Percentiles rank a stretch among this genome's conserved stretches.
Conservation (phyloP, 768 basidiomycete species). For the Suillus occidentalis region DNA sequence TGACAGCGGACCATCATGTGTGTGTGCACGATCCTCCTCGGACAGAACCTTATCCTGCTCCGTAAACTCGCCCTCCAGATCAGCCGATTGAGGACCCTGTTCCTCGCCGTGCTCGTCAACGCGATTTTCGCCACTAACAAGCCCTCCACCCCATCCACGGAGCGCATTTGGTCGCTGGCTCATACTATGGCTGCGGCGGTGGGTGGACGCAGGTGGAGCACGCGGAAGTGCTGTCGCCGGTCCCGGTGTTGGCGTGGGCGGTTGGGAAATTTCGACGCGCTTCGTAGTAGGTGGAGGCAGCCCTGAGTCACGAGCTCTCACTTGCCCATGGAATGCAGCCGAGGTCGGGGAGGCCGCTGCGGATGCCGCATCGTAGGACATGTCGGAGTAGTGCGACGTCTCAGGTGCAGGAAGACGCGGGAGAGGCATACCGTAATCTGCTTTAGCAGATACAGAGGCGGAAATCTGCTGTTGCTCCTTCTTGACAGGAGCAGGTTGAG, state of each 20-base stretch:
- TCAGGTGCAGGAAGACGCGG: conserved; percentile 81
- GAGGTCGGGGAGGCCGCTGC: conserved; percentile 56
- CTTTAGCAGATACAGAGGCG: conserved; percentile 39
- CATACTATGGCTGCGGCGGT: conserved; percentile 81
- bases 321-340: conserved; percentile 56
- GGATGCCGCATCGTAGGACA: conserved; percentile 68
- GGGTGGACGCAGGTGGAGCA: conserved; percentile 75
- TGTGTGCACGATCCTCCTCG: conserved; percentile 24
- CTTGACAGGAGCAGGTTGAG: conserved; percentile 32
- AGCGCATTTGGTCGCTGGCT: conserved; percentile 64
- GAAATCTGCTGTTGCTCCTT: conserved; percentile 29
- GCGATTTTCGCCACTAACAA: conserved; percentile 42
- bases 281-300: conserved; percentile 39
- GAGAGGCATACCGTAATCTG: conserved; percentile 82
- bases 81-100: conserved; percentile 59
- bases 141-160: conserved; percentile 61
- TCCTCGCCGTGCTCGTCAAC: conserved; percentile 45
- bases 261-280: conserved; percentile 27
- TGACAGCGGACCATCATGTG: conserved; percentile 36
- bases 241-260: conserved; percentile 28
- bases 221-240: conserved; percentile 46
- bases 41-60: conserved; percentile 33
- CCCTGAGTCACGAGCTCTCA: conserved; percentile 68
- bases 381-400: conserved; percentile 76
- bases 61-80: conserved; percentile 61